Evolutionary conservation across 2,329 filamentous ascomycete genomes (phyloP), one percentile per base, ranked within the genome.

Genomic region (Aspergillus tanneri): DNA sequence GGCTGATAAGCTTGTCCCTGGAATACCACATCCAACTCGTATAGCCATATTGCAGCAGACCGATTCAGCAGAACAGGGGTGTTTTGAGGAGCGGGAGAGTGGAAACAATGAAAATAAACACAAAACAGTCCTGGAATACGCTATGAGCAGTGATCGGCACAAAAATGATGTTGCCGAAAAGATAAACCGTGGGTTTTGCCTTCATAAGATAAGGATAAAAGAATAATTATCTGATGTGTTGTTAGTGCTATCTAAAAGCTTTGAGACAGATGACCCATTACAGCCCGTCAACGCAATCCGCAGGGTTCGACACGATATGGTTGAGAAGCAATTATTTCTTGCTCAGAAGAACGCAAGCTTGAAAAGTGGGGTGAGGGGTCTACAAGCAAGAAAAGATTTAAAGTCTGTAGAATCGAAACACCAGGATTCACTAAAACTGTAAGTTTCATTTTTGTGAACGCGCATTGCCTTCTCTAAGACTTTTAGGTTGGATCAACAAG

Each of bases 1-100:
- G 56, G 85, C 84, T 4, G 84, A 90, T 52, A 88, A 88, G 59
- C 76, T 90, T 25, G 86, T 95, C 12, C 88, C 89, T 0, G 88
- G 87, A 0, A 84, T 90, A 30, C 82, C 85, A 0, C 79, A 85
- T 55, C 73, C 79, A 23, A 82, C 83, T 0, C 77, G 83, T 18
- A 78, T 89, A 35, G 78, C 84, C 0, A 81, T 90, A 38, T 66
- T 90, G 10, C 86, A 88, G 56, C 87, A 90, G 68, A 88, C 83
- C 0, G 69, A 77, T 11, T 67, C 64, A 3, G 64, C 72, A 9
- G 54, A 63, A 56, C 50, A 64, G 37, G 54, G 60, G 5, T 43
- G 61, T 57, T 52, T 64, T 35, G 52, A 60, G 5, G 39, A 55
- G 16, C 45, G 34, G 6, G 47, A 46, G 6, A 39, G 22, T 12